phyloP scores from a whole-genome alignment of 306 rosid genomes.

The Fragaria nilgerrensis region DNA sequence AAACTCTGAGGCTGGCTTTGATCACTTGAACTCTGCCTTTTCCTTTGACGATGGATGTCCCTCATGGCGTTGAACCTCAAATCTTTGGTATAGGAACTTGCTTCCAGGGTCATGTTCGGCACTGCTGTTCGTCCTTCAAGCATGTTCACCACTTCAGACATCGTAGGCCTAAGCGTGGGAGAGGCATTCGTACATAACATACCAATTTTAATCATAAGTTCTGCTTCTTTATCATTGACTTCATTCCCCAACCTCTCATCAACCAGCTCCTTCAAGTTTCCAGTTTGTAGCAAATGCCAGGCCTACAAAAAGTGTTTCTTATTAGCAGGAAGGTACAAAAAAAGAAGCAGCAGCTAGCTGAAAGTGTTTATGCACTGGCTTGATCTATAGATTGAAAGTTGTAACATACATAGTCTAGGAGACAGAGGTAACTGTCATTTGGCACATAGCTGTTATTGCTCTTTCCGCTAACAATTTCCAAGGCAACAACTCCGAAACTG shows the following conservation, averaged over 20 bases:
- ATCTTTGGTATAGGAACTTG: conserved; percentile 33
- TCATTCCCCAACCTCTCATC: conserved; percentile 48
- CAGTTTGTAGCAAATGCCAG: conserved; percentile 38
- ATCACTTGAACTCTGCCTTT: conserved; percentile 29
- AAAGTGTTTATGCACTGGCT: neutral
- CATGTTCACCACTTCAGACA: conserved; percentile 61
- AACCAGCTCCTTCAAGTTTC: conserved; percentile 44
- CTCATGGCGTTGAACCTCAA: conserved; percentile 70
- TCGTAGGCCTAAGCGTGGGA: conserved; percentile 50
- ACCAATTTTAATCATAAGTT: conserved; percentile 42
- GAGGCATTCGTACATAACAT: conserved; percentile 59
- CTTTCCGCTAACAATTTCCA: conserved; percentile 51
- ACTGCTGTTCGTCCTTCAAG: conserved; percentile 49
- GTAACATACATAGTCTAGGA: conserved; percentile 22
- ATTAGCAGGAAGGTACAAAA: neutral
- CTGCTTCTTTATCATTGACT: conserved; percentile 36
- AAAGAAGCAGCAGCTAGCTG: neutral
- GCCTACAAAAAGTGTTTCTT: conserved; percentile 40
- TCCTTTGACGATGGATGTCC: conserved; percentile 38
- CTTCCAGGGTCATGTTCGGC: conserved; percentile 44
- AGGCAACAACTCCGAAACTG: conserved; percentile 59
- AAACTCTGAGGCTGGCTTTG: conserved; percentile 40
- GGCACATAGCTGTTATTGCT: conserved; percentile 44
- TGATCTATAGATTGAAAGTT: neutral
- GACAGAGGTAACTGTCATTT: neutral